Evolutionary conservation across 768 basidiomycete genomes (phyloP).

Genomic region (Glaciozyma martinii): DNA sequence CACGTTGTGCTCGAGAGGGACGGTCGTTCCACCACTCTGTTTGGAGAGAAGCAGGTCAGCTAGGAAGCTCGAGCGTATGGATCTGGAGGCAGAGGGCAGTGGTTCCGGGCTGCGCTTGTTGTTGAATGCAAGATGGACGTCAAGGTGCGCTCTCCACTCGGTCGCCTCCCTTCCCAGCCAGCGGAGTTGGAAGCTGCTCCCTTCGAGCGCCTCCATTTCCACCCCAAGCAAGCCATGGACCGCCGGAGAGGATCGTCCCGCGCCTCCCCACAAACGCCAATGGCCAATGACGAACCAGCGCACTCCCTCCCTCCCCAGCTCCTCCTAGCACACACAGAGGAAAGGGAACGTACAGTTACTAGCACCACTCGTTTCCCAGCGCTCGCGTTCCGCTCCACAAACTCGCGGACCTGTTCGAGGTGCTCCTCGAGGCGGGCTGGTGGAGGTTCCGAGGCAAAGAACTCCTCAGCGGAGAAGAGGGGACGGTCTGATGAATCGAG

Average conservation of each 20-base stretch:
- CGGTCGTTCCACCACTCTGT: constrained; percentile 96
- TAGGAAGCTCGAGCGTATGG: not conserved
- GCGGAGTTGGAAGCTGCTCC: not conserved
- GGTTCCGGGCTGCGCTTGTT: no score
- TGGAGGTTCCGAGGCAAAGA: constrained; percentile 78
- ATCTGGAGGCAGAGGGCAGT: not conserved
- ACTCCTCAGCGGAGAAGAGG: constrained; percentile 48
- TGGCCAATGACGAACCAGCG: not conserved
- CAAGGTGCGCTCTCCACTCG: not conserved
- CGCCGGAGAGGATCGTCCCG: not conserved
- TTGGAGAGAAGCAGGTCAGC: not conserved
- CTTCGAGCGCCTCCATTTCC: no score
- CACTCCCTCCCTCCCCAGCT: not conserved
- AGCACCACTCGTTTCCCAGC: constrained; percentile 71
- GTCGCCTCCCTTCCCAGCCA: not conserved
- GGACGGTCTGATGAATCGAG: not conserved
- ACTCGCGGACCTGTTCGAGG: constrained; percentile 55
- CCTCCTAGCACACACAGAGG: not conserved
- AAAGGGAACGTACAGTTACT: constrained; percentile 62
- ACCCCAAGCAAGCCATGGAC: not conserved
- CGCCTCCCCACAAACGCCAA: not conserved
- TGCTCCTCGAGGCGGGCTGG: constrained; percentile 65
- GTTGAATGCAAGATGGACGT: not conserved
- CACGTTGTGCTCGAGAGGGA: constrained; percentile 97
- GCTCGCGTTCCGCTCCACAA: constrained; percentile 58